Evolutionary conservation across 2,329 filamentous ascomycete species (phyloP).

Genomic region (Botrytis byssoidea): DNA sequence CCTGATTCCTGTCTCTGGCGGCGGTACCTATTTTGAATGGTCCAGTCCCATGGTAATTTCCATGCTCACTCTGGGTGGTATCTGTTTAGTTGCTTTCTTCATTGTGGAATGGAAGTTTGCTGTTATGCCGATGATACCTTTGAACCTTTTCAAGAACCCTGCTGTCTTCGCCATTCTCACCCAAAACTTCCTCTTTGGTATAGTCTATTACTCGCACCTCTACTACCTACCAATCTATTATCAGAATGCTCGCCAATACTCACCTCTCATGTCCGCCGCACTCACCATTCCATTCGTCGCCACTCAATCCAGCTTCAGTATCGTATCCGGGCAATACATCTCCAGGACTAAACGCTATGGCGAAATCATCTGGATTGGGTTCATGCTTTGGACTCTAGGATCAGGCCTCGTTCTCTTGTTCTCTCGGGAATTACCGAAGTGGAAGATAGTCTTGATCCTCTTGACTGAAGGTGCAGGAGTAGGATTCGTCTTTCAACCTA

Average conservation of each 20-base stretch:
- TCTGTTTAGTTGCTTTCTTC: constrained; percentile 50
- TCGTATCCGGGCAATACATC: constrained; percentile 56
- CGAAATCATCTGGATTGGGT: constrained; percentile 52
- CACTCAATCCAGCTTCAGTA: constrained; percentile 47
- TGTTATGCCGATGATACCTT: constrained; percentile 56
- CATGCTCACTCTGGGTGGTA: constrained; percentile 53
- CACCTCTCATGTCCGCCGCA: constrained; percentile 48
- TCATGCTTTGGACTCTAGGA: constrained; percentile 46
- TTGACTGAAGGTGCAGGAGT: constrained; percentile 52
- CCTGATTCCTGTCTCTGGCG: constrained; percentile 62
- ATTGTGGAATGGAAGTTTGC: constrained; percentile 56
- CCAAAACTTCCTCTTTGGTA: constrained; percentile 60
- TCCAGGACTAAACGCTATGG: constrained; percentile 56
- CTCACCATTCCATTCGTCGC: constrained; percentile 51
- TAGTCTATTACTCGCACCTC: constrained; percentile 57
- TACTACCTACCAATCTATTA: constrained; percentile 62
- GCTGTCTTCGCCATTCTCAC: constrained; percentile 54
- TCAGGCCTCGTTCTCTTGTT: constrained; percentile 53
- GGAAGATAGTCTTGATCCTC: constrained; percentile 50
- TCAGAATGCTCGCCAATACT: constrained; percentile 49
- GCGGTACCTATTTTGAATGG: constrained; percentile 57
- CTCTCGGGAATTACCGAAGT: constrained; percentile 45
- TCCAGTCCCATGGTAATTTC: constrained; percentile 56
- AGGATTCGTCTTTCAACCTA: constrained; percentile 50
- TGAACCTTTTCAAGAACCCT: constrained; percentile 53